A percentile compares a stretch with the other conserved stretches of the same genome.
phyloP scores from a whole-genome alignment of 139 green algal genomes.

The Limnomonas spitsbergensis region DNA sequence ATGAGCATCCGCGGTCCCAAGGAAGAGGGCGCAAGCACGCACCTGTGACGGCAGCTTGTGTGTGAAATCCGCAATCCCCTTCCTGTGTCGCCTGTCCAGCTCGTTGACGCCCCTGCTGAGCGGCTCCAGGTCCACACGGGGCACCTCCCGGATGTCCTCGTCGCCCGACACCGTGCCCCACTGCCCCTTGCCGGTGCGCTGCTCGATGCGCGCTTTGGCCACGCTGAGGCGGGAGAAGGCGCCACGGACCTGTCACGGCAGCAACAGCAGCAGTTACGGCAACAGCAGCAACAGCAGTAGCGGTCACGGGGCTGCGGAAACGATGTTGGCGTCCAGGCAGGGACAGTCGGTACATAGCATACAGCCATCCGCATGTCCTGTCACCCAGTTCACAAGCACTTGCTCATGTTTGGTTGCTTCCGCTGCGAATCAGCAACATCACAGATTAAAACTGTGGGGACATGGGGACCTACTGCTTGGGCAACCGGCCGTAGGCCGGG shows the following conservation, averaged over 20 bases:
- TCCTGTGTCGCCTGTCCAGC: conserved; percentile 47
- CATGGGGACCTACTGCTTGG: too few species aligned
- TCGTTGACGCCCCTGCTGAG: conserved; percentile 29
- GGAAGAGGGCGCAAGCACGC: not conserved
- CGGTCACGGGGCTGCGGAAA: too few species aligned
- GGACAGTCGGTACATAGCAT: too few species aligned
- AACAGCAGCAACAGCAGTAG: too few species aligned
- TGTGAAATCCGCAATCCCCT: conserved; percentile 57
- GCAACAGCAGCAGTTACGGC: too few species aligned
- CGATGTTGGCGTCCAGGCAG: too few species aligned
- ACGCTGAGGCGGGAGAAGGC: conserved; percentile 24
- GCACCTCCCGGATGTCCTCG: not conserved
- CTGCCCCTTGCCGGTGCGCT: conserved; percentile 35
- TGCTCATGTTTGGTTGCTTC: too few species aligned
- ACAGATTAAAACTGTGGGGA: too few species aligned
- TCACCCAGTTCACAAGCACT: too few species aligned
- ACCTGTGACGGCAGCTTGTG: conserved; percentile 51
- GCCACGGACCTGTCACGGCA: conserved; percentile 37
- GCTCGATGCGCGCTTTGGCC: conserved; percentile 18
- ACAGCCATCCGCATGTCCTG: too few species aligned
- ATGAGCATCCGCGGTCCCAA: not conserved
- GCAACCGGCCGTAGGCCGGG: too few species aligned
- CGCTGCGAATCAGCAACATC: too few species aligned
- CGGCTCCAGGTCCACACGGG: not conserved
- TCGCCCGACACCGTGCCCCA: conserved; percentile 45